Percentiles rank a stretch among this genome's conserved stretches.
Conservation (phyloP, 108 stramenopile genomes). For the Epithemia pelagica region DNA sequence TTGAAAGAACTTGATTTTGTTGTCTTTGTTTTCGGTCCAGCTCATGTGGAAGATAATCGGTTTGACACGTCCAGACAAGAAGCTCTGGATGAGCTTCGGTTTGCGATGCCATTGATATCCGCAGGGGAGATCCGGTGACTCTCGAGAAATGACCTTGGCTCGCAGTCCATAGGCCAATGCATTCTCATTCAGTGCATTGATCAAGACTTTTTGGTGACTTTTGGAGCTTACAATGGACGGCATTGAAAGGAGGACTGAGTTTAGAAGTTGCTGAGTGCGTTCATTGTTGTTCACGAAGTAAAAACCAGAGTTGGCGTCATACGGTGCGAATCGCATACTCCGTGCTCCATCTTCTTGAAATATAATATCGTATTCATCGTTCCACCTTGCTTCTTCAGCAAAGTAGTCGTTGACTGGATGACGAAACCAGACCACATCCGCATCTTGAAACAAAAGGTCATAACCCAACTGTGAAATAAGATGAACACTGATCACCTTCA, state of each 20-base stretch:
- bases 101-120: conserved; percentile 40
- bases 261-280: conserved; percentile 45
- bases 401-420: conserved; percentile 57
- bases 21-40: conserved; percentile 63
- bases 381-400: conserved; percentile 18
- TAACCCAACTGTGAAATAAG: conserved; percentile 50
- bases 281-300: conserved; percentile 69
- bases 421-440: conserved; percentile 59
- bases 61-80: conserved; percentile 15
- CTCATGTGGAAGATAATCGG: conserved; percentile 46
- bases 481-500: conserved; percentile 60
- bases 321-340: conserved; percentile 59
- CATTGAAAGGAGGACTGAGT: conserved; percentile 40
- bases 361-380: conserved; percentile 30
- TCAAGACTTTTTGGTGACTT: conserved; percentile 67
- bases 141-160: conserved; percentile 52
- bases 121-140: conserved; percentile 38
- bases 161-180: conserved; percentile 49
- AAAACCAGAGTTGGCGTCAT: conserved; percentile 77
- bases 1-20: conserved; percentile 49
- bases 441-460: conserved; percentile 83
- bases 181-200: conserved; percentile 46
- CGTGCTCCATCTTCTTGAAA: conserved; percentile 82
- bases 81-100: conserved; percentile 30
- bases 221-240: conserved; percentile 45